Evolutionary conservation across 78 protist genomes (phyloP), one percentile per base, ranked within the genome.

Genomic region (Polysphondylium violaceum): DNA sequence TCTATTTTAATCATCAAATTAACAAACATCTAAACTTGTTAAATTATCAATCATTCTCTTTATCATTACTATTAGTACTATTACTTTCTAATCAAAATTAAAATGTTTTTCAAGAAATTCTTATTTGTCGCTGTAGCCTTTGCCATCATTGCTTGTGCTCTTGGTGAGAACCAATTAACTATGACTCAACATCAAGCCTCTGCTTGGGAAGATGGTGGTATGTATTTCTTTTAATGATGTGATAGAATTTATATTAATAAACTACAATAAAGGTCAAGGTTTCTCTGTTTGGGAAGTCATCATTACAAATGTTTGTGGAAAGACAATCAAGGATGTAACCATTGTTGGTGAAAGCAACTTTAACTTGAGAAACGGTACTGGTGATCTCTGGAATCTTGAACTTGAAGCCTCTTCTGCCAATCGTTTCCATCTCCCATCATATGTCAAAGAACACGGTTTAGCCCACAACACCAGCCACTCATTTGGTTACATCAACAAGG

Each of bases 401-500:
- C n/a, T n/a, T n/a, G n/a, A n/a, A n/a, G 7, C 12, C 12, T 16
- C 21, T 14, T 56, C 7, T 14, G 16, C 29, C 8, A 56, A 56
- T 14, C 12, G 21, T n/a, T 56, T 17, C 63, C 63, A 56, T 14
- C 14, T 56, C 5, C 63, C 63, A 56, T 14, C 63, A 17, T 56
- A 56, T 14, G 63, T 56, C 16, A 17, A 25, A 4, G 63, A 56
- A 17, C 21, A 17, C 21, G 63, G 63, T 56, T 17, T 56, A 4
- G 63, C 7, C 12, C 29, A 6, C 5, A 25, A 25, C 5, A 17
- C 7, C 8, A 56, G 33, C 63, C 14, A 56, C 63, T n/a, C 12
- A 56, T 56, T 56, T 56, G 63, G 63, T 17, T 56, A 56, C 63
- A 56, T 56, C 21, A 56, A 56, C 63, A 56, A 56, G 21, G 63